Conservation (phyloP, 2,329 filamentous ascomycete species). For the Hypomyces perniciosus region DNA sequence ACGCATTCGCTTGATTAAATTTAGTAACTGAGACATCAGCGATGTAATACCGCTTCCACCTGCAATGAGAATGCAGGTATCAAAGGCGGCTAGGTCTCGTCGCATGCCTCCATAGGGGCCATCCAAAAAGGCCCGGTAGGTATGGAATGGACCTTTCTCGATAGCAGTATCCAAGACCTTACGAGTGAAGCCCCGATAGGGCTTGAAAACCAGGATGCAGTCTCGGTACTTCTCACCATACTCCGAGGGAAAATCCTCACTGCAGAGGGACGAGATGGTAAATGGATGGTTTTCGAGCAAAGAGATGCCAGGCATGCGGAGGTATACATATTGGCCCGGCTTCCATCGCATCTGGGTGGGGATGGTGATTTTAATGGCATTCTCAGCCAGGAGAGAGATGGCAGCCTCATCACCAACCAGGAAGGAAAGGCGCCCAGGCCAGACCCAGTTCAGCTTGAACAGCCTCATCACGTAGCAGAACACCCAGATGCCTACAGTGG, state of each 20-base stretch:
- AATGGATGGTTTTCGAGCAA: conserved; percentile 92
- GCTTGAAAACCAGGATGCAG: conserved; percentile 85
- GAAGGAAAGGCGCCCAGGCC: conserved; percentile 72
- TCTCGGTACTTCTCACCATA: conserved; percentile 86
- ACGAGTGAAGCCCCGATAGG: conserved; percentile 84
- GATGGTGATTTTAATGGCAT: conserved; percentile 92
- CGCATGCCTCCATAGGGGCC: conserved; percentile 95
- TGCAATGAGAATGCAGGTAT: conserved; percentile 87
- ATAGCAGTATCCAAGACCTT: conserved; percentile 78
- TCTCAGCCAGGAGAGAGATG: conserved; percentile 82
- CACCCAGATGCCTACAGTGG: conserved; percentile 72
- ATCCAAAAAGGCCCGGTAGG: conserved; percentile 86
- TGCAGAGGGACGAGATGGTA: conserved; percentile 87
- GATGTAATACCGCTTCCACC: conserved; percentile 94
- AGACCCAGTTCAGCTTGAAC: conserved; percentile 85
- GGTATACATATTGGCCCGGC: conserved; percentile 89
- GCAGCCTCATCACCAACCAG: conserved; percentile 87
- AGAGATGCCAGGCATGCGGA: conserved; percentile 89
- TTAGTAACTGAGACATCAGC: conserved; percentile 81
- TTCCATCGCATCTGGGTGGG: conserved; percentile 90
- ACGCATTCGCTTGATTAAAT: conserved; percentile 93
- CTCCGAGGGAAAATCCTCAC: conserved; percentile 85
- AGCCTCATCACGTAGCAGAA: conserved; percentile 68
- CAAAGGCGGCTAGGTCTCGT: conserved; percentile 82
- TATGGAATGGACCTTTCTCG: conserved; percentile 82